Percentiles rank a stretch among this genome's conserved stretches.
Evolutionary conservation across 176 grass and related monocot genomes (phyloP).

Genomic region (Phoenix roebelenii): DNA sequence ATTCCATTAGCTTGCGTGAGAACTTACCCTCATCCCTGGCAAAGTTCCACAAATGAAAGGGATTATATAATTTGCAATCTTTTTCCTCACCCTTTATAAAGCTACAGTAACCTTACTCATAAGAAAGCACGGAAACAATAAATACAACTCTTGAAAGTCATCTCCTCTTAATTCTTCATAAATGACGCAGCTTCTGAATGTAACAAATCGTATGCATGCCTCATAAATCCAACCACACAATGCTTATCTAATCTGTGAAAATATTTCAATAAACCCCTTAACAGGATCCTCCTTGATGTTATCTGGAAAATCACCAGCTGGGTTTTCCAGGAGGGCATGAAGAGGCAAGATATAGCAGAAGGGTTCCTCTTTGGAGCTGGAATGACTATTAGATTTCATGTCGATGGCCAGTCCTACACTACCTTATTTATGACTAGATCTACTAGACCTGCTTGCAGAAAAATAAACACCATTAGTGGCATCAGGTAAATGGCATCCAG

Average conservation of each 20-base stretch:
- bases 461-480: conserved; percentile 4
- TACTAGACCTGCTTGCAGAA: conserved; percentile 36
- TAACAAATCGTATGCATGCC: conserved; percentile 6
- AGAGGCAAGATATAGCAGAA: conserved; percentile 56
- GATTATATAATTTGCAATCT: conserved; percentile 5
- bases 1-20: conserved; percentile 81
- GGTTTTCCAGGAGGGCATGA: conserved; percentile 74
- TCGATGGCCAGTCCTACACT: conserved; percentile 21
- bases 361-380: conserved; percentile 61
- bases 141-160: too few species aligned
- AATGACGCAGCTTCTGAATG: too few species aligned
- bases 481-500: conserved; percentile 1
- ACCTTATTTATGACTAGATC: conserved; percentile 42
- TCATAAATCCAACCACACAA: background rate
- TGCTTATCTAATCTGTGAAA: conserved; percentile 37
- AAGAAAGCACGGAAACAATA: background rate
- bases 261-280: conserved; percentile 50
- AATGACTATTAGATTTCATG: conserved; percentile 38
- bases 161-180: too few species aligned
- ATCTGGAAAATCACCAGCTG: conserved; percentile 71
- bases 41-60: conserved; percentile 10
- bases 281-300: conserved; percentile 56
- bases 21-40: conserved; percentile 75
- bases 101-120: too few species aligned
- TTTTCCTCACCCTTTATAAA: background rate